These are phyloP conservation scores for Pichia exigua DNA, from an alignment of 805 yeast genomes.

Conservation along the genomic window DNA sequence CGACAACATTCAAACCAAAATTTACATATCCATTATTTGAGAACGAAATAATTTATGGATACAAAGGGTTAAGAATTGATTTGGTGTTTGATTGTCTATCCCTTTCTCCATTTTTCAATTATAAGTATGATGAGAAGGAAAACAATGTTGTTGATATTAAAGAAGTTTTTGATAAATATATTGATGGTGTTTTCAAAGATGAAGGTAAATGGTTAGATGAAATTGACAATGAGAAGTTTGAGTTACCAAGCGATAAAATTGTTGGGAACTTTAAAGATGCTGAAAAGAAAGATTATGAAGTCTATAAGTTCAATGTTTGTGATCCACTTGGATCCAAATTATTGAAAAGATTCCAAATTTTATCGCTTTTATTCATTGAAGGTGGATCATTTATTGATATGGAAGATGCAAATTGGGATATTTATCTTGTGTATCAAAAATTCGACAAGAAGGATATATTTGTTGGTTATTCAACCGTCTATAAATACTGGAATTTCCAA, in stretches of 20 bases:
- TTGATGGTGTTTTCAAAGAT: conserved; percentile 47
- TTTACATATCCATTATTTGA: conserved; percentile 93
- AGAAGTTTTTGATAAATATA: conserved; percentile 49
- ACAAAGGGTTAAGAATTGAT: conserved; percentile 56
- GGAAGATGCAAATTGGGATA: conserved; percentile 71
- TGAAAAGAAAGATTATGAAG: conserved; percentile 36
- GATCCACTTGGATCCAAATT: conserved; percentile 40
- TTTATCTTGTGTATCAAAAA: conserved; percentile 45
- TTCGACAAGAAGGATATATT: conserved; percentile 34
- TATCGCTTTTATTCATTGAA: conserved; percentile 80
- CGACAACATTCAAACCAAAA: conserved; percentile 60
- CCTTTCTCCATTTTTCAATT: conserved; percentile 63
- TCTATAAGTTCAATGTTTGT: conserved; percentile 43
- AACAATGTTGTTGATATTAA: conserved; percentile 40
- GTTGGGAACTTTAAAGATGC: conserved; percentile 3
- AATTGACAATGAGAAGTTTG: conserved; percentile 38
- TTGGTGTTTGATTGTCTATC: conserved; percentile 69
- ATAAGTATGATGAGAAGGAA: conserved; percentile 44
- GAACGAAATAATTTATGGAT: conserved; percentile 83
- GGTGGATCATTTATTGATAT: conserved; percentile 87
- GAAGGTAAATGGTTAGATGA: conserved; percentile 61
- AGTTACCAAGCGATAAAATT: conserved; percentile 28
- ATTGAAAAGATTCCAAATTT: conserved; percentile 65
- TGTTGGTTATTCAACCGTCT: conserved; percentile 77
- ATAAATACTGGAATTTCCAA: conserved; percentile 69